Evolutionary conservation across 192 early-diverging fungal species (phyloP).

Genomic region (Linnemannia exigua): DNA sequence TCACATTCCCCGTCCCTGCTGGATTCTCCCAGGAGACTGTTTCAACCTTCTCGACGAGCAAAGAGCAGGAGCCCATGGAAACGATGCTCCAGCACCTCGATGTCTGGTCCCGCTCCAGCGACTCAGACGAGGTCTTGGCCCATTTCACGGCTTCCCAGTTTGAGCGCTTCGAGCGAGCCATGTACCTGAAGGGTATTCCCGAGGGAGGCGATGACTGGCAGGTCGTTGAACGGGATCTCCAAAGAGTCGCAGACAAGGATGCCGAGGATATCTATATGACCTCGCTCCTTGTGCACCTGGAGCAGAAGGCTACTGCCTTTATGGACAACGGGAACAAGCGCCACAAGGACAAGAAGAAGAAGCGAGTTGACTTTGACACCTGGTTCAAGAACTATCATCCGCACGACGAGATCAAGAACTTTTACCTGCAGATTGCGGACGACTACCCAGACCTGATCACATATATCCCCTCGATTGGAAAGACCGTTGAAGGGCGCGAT

Average conservation of each 20-base stretch:
- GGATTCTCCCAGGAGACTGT: background rate
- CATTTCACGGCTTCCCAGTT: constrained; percentile 43
- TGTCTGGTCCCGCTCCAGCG: constrained; percentile 43
- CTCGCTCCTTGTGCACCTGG: background rate
- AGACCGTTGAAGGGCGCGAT: constrained; percentile 66
- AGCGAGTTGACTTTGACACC: constrained; percentile 43
- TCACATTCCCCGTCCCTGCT: constrained; percentile 26
- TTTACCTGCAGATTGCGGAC: constrained; percentile 62
- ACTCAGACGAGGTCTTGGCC: constrained; percentile 37
- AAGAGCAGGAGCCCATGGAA: constrained; percentile 11
- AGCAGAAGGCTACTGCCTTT: background rate
- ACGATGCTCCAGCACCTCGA: constrained; percentile 39
- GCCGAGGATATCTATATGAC: constrained; percentile 21
- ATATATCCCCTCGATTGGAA: constrained; percentile 71
- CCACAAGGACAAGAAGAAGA: constrained; percentile 12
- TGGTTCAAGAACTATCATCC: constrained; percentile 67
- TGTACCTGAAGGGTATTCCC: constrained; percentile 20
- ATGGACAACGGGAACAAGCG: background rate
- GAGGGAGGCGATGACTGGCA: constrained; percentile 33
- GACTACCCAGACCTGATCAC: constrained; percentile 64
- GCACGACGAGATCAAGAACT: constrained; percentile 62
- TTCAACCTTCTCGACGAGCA: background rate
- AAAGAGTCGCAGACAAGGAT: constrained; percentile 31
- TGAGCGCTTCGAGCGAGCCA: constrained; percentile 21
- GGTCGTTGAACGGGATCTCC: constrained; percentile 43